phyloP scores from a whole-genome alignment of 2,329 filamentous ascomycete species.

The Fusarium brevicatenulatum region DNA sequence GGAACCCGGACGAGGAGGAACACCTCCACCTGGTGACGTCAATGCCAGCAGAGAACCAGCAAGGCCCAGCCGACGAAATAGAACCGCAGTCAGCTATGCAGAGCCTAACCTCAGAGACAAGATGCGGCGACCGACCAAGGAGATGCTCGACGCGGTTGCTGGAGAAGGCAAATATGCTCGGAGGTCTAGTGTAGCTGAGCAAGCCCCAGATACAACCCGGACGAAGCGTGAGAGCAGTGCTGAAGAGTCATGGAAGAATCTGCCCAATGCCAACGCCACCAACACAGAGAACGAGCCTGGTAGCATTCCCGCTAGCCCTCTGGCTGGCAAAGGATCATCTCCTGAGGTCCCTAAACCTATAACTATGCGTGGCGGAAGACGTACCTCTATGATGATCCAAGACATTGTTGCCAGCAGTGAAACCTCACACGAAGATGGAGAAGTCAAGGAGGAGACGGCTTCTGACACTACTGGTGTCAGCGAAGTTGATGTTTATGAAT shows the following conservation, averaged over 20 bases:
- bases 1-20: conserved; percentile 57
- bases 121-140: conserved; percentile 83
- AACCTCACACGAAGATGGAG: conserved; percentile 21
- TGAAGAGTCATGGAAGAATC: conserved; percentile 47
- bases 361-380: conserved; percentile 55
- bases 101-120: conserved; percentile 85
- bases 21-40: conserved; percentile 69
- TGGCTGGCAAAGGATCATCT: conserved; percentile 53
- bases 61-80: conserved; percentile 73
- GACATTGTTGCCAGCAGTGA: conserved; percentile 21
- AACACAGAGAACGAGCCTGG: conserved; percentile 29
- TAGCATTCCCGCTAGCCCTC: conserved; percentile 51
- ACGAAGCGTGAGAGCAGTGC: conserved; percentile 50
- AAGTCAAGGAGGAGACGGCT: conserved; percentile 23
- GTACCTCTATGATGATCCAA: conserved; percentile 47
- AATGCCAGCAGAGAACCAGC: conserved; percentile 65
- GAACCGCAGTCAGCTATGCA: conserved; percentile 79
- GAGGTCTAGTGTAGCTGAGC: conserved; percentile 52
- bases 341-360: conserved; percentile 48
- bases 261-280: conserved; percentile 29
- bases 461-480: conserved; percentile 39
- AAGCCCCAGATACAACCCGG: conserved; percentile 40
- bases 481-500: conserved; percentile 65
- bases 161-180: conserved; percentile 67
- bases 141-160: conserved; percentile 77